phyloP scores from a whole-genome alignment of 2,329 filamentous ascomycete species.

The Fusarium pilosicola region DNA sequence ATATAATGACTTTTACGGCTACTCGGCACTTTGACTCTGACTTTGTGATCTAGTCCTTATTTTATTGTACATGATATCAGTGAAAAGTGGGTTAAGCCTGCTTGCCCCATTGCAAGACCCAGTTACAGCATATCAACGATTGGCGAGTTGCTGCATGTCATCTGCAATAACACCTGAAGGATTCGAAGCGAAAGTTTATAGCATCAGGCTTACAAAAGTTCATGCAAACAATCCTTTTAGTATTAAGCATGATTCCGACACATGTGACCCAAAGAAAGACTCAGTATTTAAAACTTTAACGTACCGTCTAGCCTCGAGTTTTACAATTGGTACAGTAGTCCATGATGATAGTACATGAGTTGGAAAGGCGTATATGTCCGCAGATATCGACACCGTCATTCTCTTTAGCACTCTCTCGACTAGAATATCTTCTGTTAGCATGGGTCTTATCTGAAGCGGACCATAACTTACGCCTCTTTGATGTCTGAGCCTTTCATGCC shows the following conservation, averaged over 20 bases:
- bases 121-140: neutral
- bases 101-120: neutral
- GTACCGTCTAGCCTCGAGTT: neutral
- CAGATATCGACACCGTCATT: slow-evolving; percentile 1
- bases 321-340: slow-evolving; percentile 17
- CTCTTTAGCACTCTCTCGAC: neutral
- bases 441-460: accelerated
- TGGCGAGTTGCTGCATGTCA: neutral
- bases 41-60: neutral
- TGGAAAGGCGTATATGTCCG: slow-evolving; percentile 10
- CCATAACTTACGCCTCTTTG: neutral
- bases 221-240: too few species aligned
- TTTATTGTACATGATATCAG: too few species aligned
- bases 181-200: neutral
- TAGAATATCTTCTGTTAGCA: neutral
- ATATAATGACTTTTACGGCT: neutral
- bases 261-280: too few species aligned
- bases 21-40: neutral
- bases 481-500: slow-evolving; percentile 7
- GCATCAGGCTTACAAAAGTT: too few species aligned
- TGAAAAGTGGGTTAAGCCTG: neutral
- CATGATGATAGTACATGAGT: slow-evolving; percentile 12
- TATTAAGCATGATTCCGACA: neutral
- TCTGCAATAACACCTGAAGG: neutral
- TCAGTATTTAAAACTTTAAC: neutral